Conservation (phyloP, 169 alveolate genomes). For the Hepatocystis sp. region DNA sequence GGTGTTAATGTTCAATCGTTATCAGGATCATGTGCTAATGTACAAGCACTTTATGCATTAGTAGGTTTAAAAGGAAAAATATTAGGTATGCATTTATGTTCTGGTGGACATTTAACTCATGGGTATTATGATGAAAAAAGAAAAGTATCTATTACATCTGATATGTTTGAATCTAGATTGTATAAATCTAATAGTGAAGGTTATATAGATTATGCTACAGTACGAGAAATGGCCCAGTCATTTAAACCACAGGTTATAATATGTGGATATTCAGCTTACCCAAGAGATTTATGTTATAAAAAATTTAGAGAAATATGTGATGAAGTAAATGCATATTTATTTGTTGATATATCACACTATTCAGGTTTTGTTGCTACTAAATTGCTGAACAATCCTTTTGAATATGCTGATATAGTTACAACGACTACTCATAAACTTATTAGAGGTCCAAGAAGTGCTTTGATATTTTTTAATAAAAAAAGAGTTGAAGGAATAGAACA, state of each 20-base stretch:
- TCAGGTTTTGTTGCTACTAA: constrained; percentile 96
- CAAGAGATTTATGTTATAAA: constrained; percentile 91
- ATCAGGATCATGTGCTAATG: constrained; percentile 98
- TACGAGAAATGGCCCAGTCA: constrained; percentile 79
- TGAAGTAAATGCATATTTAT: constrained; percentile 94
- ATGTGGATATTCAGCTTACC: constrained; percentile 89
- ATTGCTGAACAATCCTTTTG: constrained; percentile 92
- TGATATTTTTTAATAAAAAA: constrained; percentile 93
- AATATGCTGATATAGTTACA: constrained; percentile 96
- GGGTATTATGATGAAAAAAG: constrained; percentile 92
- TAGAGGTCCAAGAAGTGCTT: constrained; percentile 97
- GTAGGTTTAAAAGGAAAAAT: constrained; percentile 96
- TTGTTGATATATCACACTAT: constrained; percentile 98
- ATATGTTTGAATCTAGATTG: constrained; percentile 94
- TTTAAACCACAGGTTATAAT: constrained; percentile 90
- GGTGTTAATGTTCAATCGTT: constrained; percentile 98
- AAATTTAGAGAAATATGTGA: constrained; percentile 94
- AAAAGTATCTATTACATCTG: constrained; percentile 96
- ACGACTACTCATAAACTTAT: constrained; percentile 98
- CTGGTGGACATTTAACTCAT: constrained; percentile 97
- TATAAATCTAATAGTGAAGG: constrained; percentile 85
- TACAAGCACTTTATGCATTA: constrained; percentile 95
- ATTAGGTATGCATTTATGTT: constrained; percentile 96
- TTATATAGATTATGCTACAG: constrained; percentile 75
- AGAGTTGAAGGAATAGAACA: constrained; percentile 88